Percentiles rank a stretch among this genome's conserved stretches.
phyloP scores from a whole-genome alignment of 1,284 basidiomycete genomes.

The Cutaneotrichosporon cutaneum region DNA sequence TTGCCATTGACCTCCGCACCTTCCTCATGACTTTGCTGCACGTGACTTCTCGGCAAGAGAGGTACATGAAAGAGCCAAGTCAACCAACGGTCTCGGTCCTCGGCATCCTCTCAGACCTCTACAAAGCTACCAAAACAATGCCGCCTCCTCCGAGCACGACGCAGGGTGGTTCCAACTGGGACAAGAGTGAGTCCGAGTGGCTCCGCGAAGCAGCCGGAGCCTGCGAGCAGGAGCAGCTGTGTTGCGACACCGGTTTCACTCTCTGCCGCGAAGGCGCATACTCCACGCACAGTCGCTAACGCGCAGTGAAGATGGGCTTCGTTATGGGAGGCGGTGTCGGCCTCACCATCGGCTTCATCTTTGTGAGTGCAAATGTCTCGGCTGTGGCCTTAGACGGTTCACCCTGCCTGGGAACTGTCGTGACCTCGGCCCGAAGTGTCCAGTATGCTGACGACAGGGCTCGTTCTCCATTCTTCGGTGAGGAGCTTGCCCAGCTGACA shows the following conservation, averaged over 20 bases:
- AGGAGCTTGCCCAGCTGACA: not conserved
- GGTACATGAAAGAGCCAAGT: not conserved
- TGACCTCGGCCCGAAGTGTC: not conserved
- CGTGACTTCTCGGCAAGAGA: not conserved
- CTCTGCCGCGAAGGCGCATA: too few relatives aligned
- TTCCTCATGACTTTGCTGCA: not conserved
- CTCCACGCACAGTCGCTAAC: not conserved
- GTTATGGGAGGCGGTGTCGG: conserved; percentile 86
- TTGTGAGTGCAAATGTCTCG: conserved; percentile 54
- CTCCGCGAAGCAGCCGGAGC: not conserved
- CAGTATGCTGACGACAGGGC: conserved; percentile 19
- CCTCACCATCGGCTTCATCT: conserved; percentile 92
- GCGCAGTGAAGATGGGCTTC: conserved; percentile 75
- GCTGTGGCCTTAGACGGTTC: not conserved
- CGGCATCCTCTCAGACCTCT: not conserved
- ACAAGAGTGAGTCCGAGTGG: conserved; percentile 45
- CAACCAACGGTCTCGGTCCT: not conserved
- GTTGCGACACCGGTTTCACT: too few relatives aligned
- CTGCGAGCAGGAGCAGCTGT: not conserved
- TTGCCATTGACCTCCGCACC: not conserved
- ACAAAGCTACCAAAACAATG: conserved; percentile 28
- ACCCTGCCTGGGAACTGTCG: not conserved
- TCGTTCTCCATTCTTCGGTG: conserved; percentile 79
- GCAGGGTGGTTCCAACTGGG: conserved; percentile 43
- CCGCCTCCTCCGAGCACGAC: conserved; percentile 48